Percentiles rank a stretch among this genome's conserved stretches.
Conservation (phyloP, 1,284 basidiomycete genomes). For the Tausonia pullulans region DNA sequence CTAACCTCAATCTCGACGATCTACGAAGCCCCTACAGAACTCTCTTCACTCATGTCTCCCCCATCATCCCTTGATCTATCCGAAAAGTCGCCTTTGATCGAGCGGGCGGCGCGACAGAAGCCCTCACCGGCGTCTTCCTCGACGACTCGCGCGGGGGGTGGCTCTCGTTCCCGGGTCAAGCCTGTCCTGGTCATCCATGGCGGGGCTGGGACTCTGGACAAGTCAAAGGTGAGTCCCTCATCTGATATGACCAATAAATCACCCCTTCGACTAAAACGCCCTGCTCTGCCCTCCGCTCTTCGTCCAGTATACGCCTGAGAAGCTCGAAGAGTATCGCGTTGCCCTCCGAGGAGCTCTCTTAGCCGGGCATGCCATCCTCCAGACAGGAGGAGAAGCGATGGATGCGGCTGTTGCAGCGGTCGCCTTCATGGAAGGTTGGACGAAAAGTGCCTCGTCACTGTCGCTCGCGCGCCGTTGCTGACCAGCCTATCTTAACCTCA, state of each 20-base stretch:
- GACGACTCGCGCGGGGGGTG: no score
- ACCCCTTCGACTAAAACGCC: background rate
- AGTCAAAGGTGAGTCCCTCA: background rate
- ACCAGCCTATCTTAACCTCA: conserved; percentile 24
- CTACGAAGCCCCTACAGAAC: no score
- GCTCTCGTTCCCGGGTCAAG: conserved; percentile 16
- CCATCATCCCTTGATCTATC: no score
- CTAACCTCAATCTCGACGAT: no score
- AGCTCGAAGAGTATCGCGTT: conserved; percentile 30
- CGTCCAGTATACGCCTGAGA: background rate
- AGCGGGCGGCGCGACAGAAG: no score
- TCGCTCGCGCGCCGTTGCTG: conserved; percentile 9
- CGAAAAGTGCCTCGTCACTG: no score
- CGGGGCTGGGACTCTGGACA: conserved; percentile 50
- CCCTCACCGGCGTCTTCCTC: no score
- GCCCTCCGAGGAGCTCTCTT: conserved; percentile 46
- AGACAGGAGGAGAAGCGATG: conserved; percentile 60
- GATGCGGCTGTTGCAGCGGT: conserved; percentile 71
- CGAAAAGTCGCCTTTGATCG: no score
- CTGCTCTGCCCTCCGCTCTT: no score
- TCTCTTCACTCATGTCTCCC: no score
- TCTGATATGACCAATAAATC: background rate
- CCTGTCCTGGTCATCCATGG: conserved; percentile 62
- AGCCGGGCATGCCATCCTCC: conserved; percentile 53
- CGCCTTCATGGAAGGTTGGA: conserved; percentile 52